Evolutionary conservation across 2,329 filamentous ascomycete species (phyloP).

Genomic region (Dichotomopilus funicola): DNA sequence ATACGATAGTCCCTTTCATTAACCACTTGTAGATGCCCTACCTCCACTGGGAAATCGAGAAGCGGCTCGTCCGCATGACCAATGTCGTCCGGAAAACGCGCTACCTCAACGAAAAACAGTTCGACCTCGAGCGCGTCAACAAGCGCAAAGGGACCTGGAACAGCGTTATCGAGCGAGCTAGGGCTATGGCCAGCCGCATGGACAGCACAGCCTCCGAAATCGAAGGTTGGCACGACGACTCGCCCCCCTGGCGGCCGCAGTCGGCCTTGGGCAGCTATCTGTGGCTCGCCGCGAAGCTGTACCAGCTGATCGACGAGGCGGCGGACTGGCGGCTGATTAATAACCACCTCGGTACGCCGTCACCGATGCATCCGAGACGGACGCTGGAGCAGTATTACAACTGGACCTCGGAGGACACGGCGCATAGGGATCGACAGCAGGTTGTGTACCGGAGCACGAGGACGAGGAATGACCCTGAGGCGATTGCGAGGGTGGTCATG

Average conservation of each 20-base stretch:
- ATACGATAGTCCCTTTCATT: not conserved
- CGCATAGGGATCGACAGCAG: conserved; percentile 27
- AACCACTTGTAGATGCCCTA: conserved; percentile 12
- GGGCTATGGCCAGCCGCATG: conserved; percentile 10
- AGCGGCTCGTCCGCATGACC: conserved; percentile 20
- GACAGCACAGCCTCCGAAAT: conserved; percentile 13
- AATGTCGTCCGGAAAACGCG: conserved; percentile 18
- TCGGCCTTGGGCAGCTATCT: conserved; percentile 18
- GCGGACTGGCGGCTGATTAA: conserved; percentile 20
- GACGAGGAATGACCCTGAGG: conserved; percentile 14
- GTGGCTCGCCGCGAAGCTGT: conserved; percentile 20
- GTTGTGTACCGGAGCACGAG: conserved; percentile 24
- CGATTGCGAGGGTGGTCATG: conserved; percentile 26
- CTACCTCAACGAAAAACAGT: conserved; percentile 14
- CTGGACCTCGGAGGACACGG: conserved; percentile 31
- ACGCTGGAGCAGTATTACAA: conserved; percentile 35
- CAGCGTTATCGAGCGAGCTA: conserved; percentile 17
- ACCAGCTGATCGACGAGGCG: conserved; percentile 22
- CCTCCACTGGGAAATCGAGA: conserved; percentile 23
- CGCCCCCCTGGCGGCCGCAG: conserved; percentile 16
- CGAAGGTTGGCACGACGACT: conserved; percentile 12
- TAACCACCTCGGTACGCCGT: conserved; percentile 23
- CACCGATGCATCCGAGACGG: conserved; percentile 28
- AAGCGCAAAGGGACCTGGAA: conserved; percentile 21
- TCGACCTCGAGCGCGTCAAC: conserved; percentile 14